Conservation (phyloP, 2,329 filamentous ascomycete genomes). For the Nemania sp. region DNA sequence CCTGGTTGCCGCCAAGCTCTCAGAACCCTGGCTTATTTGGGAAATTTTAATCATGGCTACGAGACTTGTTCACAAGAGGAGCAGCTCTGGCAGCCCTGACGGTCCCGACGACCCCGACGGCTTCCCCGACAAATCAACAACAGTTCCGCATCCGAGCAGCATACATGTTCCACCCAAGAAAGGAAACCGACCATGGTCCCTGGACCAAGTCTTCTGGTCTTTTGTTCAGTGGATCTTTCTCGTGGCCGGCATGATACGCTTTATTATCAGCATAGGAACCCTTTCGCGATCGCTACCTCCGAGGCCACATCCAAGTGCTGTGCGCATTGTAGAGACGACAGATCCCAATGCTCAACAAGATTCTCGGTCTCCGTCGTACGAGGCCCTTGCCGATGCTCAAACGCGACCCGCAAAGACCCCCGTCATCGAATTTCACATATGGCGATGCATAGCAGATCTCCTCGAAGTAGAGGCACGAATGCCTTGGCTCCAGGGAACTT, state of each 20-base stretch:
- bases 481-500: conserved; percentile 82
- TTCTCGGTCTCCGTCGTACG: conserved; percentile 23
- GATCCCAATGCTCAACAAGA: conserved; percentile 35
- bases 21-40: conserved; percentile 88
- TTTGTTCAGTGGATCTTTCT: conserved; percentile 59
- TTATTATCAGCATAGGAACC: conserved; percentile 66
- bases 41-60: conserved; percentile 77
- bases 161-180: conserved; percentile 13
- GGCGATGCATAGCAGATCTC: conserved; percentile 73
- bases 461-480: conserved; percentile 78
- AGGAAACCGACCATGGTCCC: conserved; percentile 43
- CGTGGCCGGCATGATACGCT: conserved; percentile 66
- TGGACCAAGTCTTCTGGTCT: conserved; percentile 58
- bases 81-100: conserved; percentile 7
- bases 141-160: conserved; percentile 9
- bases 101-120: conserved; percentile 17
- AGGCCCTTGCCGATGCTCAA: conserved; percentile 21
- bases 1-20: conserved; percentile 76
- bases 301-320: conserved; percentile 42
- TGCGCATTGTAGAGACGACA: conserved; percentile 34
- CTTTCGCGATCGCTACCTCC: conserved; percentile 70
- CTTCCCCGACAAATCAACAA: conserved; percentile 11
- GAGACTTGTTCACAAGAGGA: conserved; percentile 44
- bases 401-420: conserved; percentile 55
- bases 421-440: conserved; percentile 76